Evolutionary conservation across 1,284 basidiomycete genomes (phyloP), one percentile per base, ranked within the genome.

Genomic region (Ceratobasidium sp.): DNA sequence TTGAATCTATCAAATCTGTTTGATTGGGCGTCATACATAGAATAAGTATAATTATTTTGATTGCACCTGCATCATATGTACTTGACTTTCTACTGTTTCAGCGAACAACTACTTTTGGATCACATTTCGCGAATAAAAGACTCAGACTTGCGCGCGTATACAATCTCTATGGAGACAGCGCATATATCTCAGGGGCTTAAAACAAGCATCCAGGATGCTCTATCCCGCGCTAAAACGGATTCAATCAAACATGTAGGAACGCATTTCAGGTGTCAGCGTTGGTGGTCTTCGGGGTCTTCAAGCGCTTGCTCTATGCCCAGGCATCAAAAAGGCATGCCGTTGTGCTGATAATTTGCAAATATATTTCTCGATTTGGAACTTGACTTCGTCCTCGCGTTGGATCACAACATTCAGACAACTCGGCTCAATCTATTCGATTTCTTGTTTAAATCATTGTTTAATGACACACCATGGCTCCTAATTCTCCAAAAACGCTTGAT

Each of bases 401-500:
- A 28, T 16, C 4, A 3, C 21, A 43, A 34, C 10, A 39, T 43
- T 43, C 16, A 21, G 21, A 30, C 50, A 16, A 10, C 16, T 41
- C 23, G 32, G 32, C 5, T 23, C 32, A 62, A 26, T 52, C 61
- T 32, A 34, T 2, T 16, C 36, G 9, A 65, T 61, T 30, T 61
- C 59, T 61, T 61, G 59, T 46, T 46, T 61, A 61, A 39, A 26
- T 41, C 36, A 10, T 58, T 58, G 28, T 6, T 50, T 52, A 39
- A 39, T 34, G n/a, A 50, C 61, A n/a, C 41, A 28, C n/a, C n/a
- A 67, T 67, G 36, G 64, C 64, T 21, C 39, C 52, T 55, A 67
- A 21, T 45, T 45, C 50, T 2, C 39, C 36, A 55, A 36, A 57
- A 43, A 14, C 50, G 18, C 16, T 43, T 18, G 52, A 57, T 18